A percentile compares a stretch with the other conserved stretches of the same genome.
phyloP scores from a whole-genome alignment of 208 protist genomes.

The Leishmania gerbilli region DNA sequence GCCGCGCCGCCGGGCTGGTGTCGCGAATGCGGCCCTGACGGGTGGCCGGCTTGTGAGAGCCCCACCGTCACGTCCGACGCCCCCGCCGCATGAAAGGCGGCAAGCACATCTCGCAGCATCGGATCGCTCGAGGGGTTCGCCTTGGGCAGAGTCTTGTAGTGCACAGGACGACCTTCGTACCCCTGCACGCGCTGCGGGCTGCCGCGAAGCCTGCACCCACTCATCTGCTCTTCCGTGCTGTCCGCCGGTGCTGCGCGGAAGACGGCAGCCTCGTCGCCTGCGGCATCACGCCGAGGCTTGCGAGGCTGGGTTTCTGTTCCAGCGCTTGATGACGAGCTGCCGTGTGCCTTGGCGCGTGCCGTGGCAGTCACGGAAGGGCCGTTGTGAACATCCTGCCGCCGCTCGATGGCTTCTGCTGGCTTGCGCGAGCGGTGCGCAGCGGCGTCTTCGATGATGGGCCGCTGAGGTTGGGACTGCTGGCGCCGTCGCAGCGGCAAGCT shows the following conservation, averaged over 20 bases:
- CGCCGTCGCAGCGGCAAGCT: slow-evolving; percentile 25
- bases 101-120: slow-evolving; percentile 27
- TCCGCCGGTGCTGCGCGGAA: background rate
- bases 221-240: background rate
- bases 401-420: background rate
- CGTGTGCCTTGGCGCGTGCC: background rate
- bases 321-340: background rate
- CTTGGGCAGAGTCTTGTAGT: slow-evolving; percentile 26
- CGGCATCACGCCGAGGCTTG: background rate
- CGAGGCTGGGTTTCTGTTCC: background rate
- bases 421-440: background rate
- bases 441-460: background rate
- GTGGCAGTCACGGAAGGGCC: background rate
- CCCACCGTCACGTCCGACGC: background rate
- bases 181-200: background rate
- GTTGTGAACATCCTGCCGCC: background rate
- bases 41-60: background rate
- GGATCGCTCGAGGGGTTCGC: slow-evolving; percentile 16
- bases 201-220: background rate
- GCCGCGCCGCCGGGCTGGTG: background rate
- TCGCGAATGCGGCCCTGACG: background rate
- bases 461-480: background rate
- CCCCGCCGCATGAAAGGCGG: slow-evolving; percentile 13
- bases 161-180: slow-evolving; percentile 23
- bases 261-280: background rate